Evolutionary conservation across 306 rosid genomes (phyloP).

Genomic region (Vigna radiata): DNA sequence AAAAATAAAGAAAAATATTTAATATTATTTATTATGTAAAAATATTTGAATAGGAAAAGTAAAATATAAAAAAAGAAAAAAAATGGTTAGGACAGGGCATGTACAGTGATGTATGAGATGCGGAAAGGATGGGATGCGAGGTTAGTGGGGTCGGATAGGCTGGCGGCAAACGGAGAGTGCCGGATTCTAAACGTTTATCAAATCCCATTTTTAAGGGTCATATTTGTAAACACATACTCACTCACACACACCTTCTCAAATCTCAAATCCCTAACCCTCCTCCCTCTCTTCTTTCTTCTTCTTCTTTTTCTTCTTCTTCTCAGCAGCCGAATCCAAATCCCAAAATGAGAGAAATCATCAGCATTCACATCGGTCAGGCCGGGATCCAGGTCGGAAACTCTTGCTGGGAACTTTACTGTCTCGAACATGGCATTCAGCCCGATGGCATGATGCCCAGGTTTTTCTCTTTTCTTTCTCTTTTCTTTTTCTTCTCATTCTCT

Average conservation of each 20-base stretch:
- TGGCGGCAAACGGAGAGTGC: constrained; percentile 34
- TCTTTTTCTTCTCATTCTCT: no score
- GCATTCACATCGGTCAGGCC: constrained; percentile 98
- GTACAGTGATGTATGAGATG: neutral
- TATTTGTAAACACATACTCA: neutral
- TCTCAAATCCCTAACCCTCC: no score
- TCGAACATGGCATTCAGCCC: constrained; percentile 93
- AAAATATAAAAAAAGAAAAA: no score
- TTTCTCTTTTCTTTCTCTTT: neutral
- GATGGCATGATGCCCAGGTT: constrained; percentile 97
- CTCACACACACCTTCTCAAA: no score
- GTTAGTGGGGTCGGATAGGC: constrained; percentile 39
- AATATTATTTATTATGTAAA: no score
- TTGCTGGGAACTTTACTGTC: constrained; percentile 99
- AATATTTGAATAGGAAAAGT: no score
- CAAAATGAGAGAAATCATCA: constrained; percentile 89
- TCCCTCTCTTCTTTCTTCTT: no score
- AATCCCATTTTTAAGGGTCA: constrained; percentile 7
- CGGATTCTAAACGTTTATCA: constrained; percentile 48
- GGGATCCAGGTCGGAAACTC: constrained; percentile 98
- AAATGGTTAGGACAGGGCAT: no score
- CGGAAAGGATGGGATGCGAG: neutral
- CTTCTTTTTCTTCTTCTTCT: neutral
- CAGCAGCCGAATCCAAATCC: neutral
- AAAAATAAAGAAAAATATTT: no score